Conservation (phyloP, 192 early-diverging fungal genomes). For the Thamnidium elegans region DNA sequence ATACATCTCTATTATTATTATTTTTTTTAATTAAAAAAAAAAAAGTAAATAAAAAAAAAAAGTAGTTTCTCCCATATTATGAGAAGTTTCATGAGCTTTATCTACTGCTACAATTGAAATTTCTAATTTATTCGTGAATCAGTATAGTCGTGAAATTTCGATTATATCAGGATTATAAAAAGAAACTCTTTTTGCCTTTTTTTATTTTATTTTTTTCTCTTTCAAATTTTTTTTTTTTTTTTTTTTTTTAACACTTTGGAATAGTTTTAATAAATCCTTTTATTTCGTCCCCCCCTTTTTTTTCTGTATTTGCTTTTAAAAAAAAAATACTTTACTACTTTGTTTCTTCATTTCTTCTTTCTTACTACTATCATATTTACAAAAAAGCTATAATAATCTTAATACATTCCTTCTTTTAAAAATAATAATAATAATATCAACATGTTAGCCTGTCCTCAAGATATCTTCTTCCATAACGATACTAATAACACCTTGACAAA, state of each 20-base stretch:
- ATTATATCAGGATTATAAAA: not conserved
- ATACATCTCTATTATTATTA: no score
- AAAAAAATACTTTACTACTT: not conserved
- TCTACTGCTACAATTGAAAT: no score
- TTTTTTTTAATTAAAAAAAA: no score
- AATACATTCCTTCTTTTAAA: conserved; percentile 13
- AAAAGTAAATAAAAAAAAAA: no score
- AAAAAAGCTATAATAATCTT: conserved; percentile 11
- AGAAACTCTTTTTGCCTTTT: not conserved
- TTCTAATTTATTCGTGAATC: no score
- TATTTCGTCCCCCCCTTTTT: not conserved
- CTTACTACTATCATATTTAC: no score
- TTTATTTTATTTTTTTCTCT: no score
- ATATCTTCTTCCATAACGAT: conserved; percentile 25
- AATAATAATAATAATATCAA: conserved; percentile 4
- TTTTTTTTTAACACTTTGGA: no score
- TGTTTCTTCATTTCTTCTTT: not conserved
- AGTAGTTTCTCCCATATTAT: no score
- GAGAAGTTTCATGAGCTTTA: no score
- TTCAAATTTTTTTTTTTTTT: no score
- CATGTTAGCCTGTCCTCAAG: conserved; percentile 29
- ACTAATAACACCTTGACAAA: not conserved
- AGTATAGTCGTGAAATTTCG: no score
- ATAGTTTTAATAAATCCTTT: not conserved
- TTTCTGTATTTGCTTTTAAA: not conserved